Percentiles rank a stretch among this genome's conserved stretches.
Conservation (phyloP, 2,329 filamentous ascomycete species). For the Aplosporella prunicola region DNA sequence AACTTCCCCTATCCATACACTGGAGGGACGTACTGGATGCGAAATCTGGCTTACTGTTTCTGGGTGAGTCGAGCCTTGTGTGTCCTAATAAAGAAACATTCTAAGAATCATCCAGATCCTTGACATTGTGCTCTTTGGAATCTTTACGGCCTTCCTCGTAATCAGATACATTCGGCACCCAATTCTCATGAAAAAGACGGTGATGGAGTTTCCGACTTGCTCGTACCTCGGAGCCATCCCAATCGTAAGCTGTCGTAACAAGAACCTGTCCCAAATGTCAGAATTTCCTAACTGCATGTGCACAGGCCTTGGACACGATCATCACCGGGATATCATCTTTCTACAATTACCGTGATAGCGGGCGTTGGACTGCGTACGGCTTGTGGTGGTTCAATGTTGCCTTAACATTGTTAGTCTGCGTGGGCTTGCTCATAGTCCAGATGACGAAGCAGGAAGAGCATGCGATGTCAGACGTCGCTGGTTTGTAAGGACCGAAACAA, state of each 20-base stretch:
- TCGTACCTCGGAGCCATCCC: constrained; percentile 17
- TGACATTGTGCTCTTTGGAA: constrained; percentile 16
- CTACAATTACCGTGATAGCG: constrained; percentile 15
- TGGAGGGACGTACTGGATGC: constrained; percentile 6
- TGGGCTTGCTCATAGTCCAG: constrained; percentile 14
- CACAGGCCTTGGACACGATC: constrained; percentile 14
- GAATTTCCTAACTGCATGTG: neutral
- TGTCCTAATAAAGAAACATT: neutral
- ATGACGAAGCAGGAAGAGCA: constrained; percentile 14
- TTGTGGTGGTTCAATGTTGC: constrained; percentile 18
- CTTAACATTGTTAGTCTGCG: constrained; percentile 12
- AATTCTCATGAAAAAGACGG: constrained; percentile 12
- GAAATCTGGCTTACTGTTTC: neutral
- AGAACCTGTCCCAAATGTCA: neutral
- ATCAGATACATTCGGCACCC: constrained; percentile 15
- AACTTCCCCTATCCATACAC: constrained; percentile 7
- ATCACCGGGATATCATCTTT: constrained; percentile 17
- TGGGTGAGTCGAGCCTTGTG: neutral
- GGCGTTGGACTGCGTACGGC: constrained; percentile 14
- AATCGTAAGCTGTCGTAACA: constrained; percentile 10
- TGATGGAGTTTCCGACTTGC: constrained; percentile 16
- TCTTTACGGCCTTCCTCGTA: constrained; percentile 14
- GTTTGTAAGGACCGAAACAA: too few relatives aligned
- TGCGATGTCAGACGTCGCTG: constrained; percentile 13
- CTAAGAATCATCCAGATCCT: constrained; percentile 14